Conservation (phyloP, 345 rosid species). For the Schrenkiella parvula region DNA sequence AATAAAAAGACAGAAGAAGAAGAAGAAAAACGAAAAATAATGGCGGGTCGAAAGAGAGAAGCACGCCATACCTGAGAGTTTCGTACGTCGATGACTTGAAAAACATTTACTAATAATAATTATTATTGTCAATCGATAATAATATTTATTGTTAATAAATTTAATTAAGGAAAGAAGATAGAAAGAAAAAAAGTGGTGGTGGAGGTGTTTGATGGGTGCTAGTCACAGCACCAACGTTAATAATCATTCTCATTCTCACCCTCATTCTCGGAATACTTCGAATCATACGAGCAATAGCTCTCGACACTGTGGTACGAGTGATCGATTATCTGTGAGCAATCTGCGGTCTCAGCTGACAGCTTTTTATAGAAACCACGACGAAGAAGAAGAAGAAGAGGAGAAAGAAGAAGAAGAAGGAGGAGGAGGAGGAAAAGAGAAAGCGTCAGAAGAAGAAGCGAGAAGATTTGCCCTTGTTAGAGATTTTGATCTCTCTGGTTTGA, state of each 20-base stretch:
- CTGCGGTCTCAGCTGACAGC: slow-evolving; percentile 37
- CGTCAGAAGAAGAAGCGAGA: slow-evolving; percentile 11
- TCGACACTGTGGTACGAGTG: slow-evolving; percentile 19
- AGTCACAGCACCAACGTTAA: slow-evolving; percentile 32
- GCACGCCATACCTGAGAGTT: slow-evolving; percentile 34
- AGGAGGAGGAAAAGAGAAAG: neutral
- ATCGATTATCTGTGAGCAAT: slow-evolving; percentile 29
- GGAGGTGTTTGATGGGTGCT: slow-evolving; percentile 39
- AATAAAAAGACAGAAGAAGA: neutral
- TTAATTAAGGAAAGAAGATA: neutral
- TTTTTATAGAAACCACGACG: slow-evolving; percentile 20
- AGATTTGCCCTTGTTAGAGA: slow-evolving; percentile 36
- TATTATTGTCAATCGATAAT: slow-evolving; percentile 13
- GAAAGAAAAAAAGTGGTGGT: slow-evolving; percentile 20
- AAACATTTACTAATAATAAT: slow-evolving; percentile 21
- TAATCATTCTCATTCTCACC: neutral
- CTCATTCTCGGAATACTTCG: slow-evolving; percentile 23
- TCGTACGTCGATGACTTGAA: slow-evolving; percentile 3
- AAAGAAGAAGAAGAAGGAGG: slow-evolving; percentile 4
- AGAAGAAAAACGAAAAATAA: neutral
- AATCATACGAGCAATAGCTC: slow-evolving; percentile 24
- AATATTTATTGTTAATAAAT: neutral
- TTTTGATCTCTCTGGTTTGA: slow-evolving; percentile 50
- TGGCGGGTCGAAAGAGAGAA: slow-evolving; percentile 24
- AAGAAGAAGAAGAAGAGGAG: slow-evolving; percentile 27